Evolutionary conservation across 306 rosid species (phyloP).

Genomic region (Cicer arietinum): DNA sequence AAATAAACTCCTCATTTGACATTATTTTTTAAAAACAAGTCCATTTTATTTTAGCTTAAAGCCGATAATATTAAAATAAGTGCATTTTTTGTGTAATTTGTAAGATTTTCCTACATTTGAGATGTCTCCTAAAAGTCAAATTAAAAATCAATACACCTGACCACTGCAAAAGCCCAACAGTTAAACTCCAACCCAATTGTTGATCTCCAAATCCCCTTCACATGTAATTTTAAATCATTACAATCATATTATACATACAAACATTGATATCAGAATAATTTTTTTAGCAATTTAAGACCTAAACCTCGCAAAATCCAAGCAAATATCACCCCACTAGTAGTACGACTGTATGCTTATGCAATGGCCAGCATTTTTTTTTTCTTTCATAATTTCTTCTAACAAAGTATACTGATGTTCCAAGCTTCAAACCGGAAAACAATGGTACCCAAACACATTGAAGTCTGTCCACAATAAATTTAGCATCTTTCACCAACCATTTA

Average conservation of each 20-base stretch:
- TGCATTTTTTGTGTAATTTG: too few species aligned
- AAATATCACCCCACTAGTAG: slow-evolving; percentile 33
- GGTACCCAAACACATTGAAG: slow-evolving; percentile 41
- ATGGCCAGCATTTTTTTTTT: slow-evolving; percentile 29
- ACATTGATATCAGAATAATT: background rate
- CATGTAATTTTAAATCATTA: background rate
- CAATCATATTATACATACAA: slow-evolving; percentile 18
- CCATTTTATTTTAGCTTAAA: too few species aligned
- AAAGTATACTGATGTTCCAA: slow-evolving; percentile 33
- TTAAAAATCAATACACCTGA: background rate
- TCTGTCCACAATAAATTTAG: slow-evolving; percentile 40
- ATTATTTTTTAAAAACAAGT: too few species aligned
- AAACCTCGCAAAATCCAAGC: slow-evolving; percentile 3
- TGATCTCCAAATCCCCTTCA: slow-evolving; percentile 18
- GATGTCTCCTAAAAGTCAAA: background rate
- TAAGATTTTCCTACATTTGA: background rate
- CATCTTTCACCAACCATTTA: slow-evolving; percentile 43
- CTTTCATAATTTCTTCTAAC: slow-evolving; percentile 33
- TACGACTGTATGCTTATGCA: slow-evolving; percentile 17
- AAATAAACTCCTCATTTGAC: too few species aligned
- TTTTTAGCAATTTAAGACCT: slow-evolving; percentile 8
- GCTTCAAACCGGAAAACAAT: slow-evolving; percentile 43
- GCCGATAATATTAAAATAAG: too few species aligned
- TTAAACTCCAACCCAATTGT: slow-evolving; percentile 3
- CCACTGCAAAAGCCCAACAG: background rate